Base-by-base conservation (phyloP, 192 early-diverging fungal genomes). In the Borealophlyctis nickersoniae region DNA sequence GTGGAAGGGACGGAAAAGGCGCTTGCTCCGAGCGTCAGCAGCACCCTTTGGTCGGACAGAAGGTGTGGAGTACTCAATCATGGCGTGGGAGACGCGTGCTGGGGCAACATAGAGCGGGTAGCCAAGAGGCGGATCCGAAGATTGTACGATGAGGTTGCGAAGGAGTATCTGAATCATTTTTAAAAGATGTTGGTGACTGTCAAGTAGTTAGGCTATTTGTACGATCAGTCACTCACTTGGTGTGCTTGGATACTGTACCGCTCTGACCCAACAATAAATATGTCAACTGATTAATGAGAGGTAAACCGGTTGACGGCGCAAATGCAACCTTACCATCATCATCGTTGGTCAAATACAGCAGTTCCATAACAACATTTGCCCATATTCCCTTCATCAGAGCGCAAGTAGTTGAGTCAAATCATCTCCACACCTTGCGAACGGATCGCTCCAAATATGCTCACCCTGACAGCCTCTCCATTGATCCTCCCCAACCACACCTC, bases 201-300 rank as follows among this genome's bases (percentile, higher is more conserved):
- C n/a, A n/a, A n/a, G n/a, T n/a, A n/a, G n/a, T n/a, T n/a, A n/a
- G n/a, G n/a, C n/a, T n/a, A n/a, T n/a, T n/a, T n/a, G n/a, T n/a
- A n/a, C n/a, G n/a, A n/a, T n/a, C n/a, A n/a, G n/a, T n/a, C n/a
- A n/a, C 39, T 11, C 56, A 68, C 67, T 52, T 71, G 35, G 53
- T 80, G 78, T 4, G 78, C 78, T 56, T 80, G 78, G 36, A 80
- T 80, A 34, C 74, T 77, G 54, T 74, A 80, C 36, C 78, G 62
- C 63, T 80, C 74, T 75, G 65, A 24, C 9, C 27, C 39, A 1
- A 0, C 13, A 60, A 66, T n/a, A n/a, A 66, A 49, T 7, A 33
- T 30, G 35, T 55, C n/a, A 59, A n/a, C 23, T 59, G 30, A 63
- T 16, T 60, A n/a, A 35, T 30, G 11, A 4, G 55, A 60, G 1